phyloP scores from a whole-genome alignment of 768 basidiomycete species.

The Termitomyces titanicus region DNA sequence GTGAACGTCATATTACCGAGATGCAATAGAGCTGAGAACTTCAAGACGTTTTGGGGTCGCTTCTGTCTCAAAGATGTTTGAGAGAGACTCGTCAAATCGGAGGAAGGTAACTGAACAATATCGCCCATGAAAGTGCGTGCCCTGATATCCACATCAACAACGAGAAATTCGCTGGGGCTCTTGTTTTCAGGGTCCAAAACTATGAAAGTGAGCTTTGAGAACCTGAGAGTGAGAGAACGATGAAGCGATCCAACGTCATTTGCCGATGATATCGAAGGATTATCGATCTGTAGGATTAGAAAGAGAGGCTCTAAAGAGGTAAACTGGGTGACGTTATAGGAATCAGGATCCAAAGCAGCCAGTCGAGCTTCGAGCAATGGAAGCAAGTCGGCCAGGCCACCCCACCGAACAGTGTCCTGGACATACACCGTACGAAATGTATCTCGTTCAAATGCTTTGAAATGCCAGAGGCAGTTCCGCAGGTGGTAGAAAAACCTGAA shows the following conservation, averaged over 20 bases:
- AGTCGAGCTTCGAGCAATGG: constrained; percentile 36
- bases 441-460: constrained; percentile 27
- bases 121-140: constrained; percentile 20
- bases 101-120: constrained; percentile 17
- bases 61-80: constrained; percentile 42
- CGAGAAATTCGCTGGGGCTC: constrained; percentile 31
- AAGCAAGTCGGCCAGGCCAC: constrained; percentile 27
- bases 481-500: constrained; percentile 82
- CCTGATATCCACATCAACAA: constrained; percentile 27
- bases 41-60: constrained; percentile 25
- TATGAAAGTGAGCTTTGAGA: constrained; percentile 24
- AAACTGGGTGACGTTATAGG: constrained; percentile 26
- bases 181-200: constrained; percentile 32
- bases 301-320: constrained; percentile 28
- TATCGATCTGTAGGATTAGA: constrained; percentile 14
- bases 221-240: constrained; percentile 21
- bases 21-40: constrained; percentile 31
- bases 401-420: constrained; percentile 1
- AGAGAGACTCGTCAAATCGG: constrained; percentile 29
- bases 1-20: constrained; percentile 37
- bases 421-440: constrained; percentile 2
- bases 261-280: constrained; percentile 1
- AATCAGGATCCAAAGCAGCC: constrained; percentile 41
- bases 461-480: constrained; percentile 56
- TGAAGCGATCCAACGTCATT: background rate